Conservation (phyloP, 2,329 filamentous ascomycete species). For the Alternaria sp. region DNA sequence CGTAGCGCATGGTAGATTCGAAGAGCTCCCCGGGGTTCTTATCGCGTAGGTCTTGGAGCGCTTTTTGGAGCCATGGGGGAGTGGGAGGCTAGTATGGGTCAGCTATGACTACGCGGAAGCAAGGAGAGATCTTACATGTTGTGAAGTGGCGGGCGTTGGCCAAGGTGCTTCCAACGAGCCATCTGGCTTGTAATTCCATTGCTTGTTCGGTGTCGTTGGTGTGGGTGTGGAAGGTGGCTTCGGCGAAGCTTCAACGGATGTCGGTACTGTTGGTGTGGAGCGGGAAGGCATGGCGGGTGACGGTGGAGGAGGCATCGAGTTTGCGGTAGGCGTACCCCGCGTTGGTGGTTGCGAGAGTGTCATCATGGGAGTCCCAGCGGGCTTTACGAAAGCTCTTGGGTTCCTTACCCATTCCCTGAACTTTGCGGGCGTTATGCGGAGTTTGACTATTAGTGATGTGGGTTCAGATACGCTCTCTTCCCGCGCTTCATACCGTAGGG, state of each 20-base stretch:
- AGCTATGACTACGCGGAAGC: constrained; percentile 9
- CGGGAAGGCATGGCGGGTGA: constrained; percentile 52
- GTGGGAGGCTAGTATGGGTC: constrained; percentile 71
- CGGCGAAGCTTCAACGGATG: constrained; percentile 39
- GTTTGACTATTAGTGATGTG: constrained; percentile 68
- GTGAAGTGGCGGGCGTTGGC: constrained; percentile 64
- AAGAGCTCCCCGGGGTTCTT: constrained; percentile 82
- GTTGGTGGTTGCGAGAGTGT: constrained; percentile 55
- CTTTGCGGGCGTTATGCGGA: constrained; percentile 75
- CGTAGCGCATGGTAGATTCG: constrained; percentile 90
- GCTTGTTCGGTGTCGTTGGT: constrained; percentile 37
- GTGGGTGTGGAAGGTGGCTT: constrained; percentile 47
- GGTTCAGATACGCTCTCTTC: constrained; percentile 79
- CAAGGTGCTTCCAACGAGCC: constrained; percentile 71
- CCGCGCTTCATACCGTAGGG: constrained; percentile 67
- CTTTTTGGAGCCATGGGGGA: constrained; percentile 81
- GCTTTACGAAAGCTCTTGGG: constrained; percentile 52
- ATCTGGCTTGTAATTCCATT: constrained; percentile 46
- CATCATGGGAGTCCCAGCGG: constrained; percentile 53
- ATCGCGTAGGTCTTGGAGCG: constrained; percentile 73
- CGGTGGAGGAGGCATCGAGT: constrained; percentile 63
- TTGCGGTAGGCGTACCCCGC: constrained; percentile 58
- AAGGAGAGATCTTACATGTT: constrained; percentile 62
- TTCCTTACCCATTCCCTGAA: constrained; percentile 70
- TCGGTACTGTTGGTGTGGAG: constrained; percentile 31